Evolutionary conservation across 2,329 filamentous ascomycete species (phyloP), one percentile per base, ranked within the genome.

Genomic region (Metarhizium brunneum): DNA sequence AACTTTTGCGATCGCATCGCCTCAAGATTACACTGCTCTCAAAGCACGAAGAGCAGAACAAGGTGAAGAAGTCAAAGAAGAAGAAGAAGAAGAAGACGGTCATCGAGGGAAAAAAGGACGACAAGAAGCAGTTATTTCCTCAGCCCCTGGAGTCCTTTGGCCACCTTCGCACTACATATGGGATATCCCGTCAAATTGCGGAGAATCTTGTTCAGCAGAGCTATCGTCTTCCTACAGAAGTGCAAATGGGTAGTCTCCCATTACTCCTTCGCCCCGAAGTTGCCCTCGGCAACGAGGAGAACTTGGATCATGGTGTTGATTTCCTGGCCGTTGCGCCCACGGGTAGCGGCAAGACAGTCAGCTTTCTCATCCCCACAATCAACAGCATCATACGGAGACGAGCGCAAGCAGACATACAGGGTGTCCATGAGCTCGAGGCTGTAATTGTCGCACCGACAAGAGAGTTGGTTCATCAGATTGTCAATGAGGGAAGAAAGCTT

Each of bases 341-440:
- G 0, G 94, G 94, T 29, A 97, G 92, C 68, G 94, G 94, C 48
- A 99, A 99, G 76, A 99, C 94, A 0, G 76, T 99, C 60, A 90
- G 91, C 18, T 99, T 96, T 65, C 72, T 97, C 64, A 88, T 99
- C 47, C 92, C 92, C 0, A 80, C 91, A 3, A 84, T 99, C 63
- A 87, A 95, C 66, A 80, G 82, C 49, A 84, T 95, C 47, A 75
- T 89, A 61, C 76, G 79, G 58, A 73, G 80, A 54, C 73, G 80
- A 47, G 75, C 78, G 1, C 72, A 76, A 43, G 71, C 77, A 62
- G 69, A 76, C 4, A 47, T 66, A 4, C 54, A 63, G 6, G 63
- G 61, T 2, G 61, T 67, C 6, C 79, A 83, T 59, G 71, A 77
- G 11, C 73, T 90, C 8, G 79, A 86, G 63, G 82, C 85, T 0